Evolutionary conservation across 208 protist species (phyloP).

Genomic region (Phytomonas sp.): DNA sequence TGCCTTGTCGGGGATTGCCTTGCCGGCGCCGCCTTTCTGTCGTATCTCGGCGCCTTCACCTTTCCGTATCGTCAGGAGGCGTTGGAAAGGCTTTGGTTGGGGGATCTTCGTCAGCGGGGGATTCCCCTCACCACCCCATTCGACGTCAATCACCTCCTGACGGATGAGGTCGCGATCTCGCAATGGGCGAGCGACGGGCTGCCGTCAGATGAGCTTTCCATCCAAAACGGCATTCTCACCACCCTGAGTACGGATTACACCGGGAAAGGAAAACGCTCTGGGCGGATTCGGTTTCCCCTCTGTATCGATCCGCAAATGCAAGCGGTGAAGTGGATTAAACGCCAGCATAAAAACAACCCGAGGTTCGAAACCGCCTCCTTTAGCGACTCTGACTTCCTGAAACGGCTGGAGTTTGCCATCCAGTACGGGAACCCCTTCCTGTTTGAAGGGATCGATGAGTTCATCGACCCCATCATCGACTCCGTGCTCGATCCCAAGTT

Average conservation of each 20-base stretch:
- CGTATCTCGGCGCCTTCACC: conserved; percentile 97
- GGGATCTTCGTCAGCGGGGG: conserved; percentile 74
- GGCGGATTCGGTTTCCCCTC: conserved; percentile 93
- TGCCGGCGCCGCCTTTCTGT: conserved; percentile 94
- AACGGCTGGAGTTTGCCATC: conserved; percentile 96
- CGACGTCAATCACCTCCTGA: conserved; percentile 89
- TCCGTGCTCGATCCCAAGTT: conserved; percentile 97
- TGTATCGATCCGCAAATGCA: conserved; percentile 99
- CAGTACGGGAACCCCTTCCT: conserved; percentile 97
- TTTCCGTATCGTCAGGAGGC: conserved; percentile 94
- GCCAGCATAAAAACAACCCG: conserved; percentile 88
- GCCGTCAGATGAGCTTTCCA: conserved; percentile 96
- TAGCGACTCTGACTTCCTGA: conserved; percentile 95
- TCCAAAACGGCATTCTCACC: conserved; percentile 98
- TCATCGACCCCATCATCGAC: conserved; percentile 98
- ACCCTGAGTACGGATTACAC: conserved; percentile 79
- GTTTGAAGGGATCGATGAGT: conserved; percentile 98
- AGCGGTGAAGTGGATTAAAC: conserved; percentile 98
- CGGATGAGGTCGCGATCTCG: conserved; percentile 95
- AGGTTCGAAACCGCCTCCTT: conserved; percentile 94
- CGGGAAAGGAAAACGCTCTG: conserved; percentile 65
- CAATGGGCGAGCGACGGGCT: conserved; percentile 96
- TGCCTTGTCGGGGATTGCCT: conserved; percentile 97
- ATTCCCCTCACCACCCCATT: conserved; percentile 91
- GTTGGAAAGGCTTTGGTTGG: conserved; percentile 87